Percentiles rank a stretch among this genome's conserved stretches.
Evolutionary conservation across 306 rosid genomes (phyloP).

Genomic region (Medicago truncatula): DNA sequence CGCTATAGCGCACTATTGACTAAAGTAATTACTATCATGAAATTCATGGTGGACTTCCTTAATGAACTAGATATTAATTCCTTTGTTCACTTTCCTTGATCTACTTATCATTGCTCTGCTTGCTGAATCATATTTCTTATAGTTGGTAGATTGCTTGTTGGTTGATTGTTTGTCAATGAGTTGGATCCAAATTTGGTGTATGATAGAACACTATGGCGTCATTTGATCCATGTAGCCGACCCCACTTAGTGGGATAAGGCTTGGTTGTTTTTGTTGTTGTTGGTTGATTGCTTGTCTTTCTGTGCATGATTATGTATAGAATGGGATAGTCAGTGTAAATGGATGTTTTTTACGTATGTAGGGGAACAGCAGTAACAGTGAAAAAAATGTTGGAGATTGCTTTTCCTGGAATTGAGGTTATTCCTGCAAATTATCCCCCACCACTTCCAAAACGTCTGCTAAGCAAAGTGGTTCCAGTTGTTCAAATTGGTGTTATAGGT

Average conservation of each 20-base stretch:
- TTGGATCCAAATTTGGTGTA: no score
- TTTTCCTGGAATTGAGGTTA: slow-evolving; percentile 69
- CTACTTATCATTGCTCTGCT: slow-evolving; percentile 2
- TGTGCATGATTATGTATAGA: slow-evolving; percentile 5
- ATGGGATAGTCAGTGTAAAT: slow-evolving; percentile 27
- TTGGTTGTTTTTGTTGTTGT: no score
- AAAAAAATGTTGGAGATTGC: slow-evolving; percentile 69
- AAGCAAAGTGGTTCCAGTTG: slow-evolving; percentile 71
- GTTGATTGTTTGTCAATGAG: slow-evolving; percentile 27
- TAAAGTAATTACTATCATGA: neutral
- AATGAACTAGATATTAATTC: slow-evolving; percentile 5
- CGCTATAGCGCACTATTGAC: no score
- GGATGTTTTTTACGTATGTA: slow-evolving; percentile 40
- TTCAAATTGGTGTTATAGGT: slow-evolving; percentile 70
- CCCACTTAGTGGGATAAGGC: no score
- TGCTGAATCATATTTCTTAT: slow-evolving; percentile 4
- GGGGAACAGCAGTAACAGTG: slow-evolving; percentile 77
- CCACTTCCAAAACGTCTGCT: slow-evolving; percentile 70
- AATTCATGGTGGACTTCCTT: neutral
- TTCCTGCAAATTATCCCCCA: slow-evolving; percentile 74
- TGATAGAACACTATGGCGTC: no score
- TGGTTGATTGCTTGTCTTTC: slow-evolving; percentile 22
- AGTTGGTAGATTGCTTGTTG: slow-evolving; percentile 23
- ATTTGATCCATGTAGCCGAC: no score
- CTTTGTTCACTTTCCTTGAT: neutral